Conservation (phyloP, 345 rosid genomes). For the Sonneratia alba region DNA sequence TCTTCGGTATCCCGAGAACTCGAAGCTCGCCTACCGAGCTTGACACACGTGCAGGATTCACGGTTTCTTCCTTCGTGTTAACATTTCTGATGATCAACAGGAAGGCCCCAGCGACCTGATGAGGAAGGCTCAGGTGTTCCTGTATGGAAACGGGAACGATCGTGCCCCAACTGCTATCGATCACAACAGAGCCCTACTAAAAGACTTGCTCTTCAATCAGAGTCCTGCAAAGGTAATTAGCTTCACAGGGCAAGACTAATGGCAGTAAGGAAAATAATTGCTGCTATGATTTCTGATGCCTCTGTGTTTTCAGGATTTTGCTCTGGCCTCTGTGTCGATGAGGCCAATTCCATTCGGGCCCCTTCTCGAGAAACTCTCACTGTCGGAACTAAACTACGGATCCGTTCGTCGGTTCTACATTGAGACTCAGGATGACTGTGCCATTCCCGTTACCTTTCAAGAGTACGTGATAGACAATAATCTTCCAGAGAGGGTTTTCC, state of each 20-base stretch:
- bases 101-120: slow-evolving; percentile 19
- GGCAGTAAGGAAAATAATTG: neutral
- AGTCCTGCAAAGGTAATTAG: slow-evolving; percentile 29
- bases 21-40: neutral
- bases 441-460: slow-evolving; percentile 38
- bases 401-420: slow-evolving; percentile 44
- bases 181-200: slow-evolving; percentile 19
- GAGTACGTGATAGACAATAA: slow-evolving; percentile 42
- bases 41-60: neutral
- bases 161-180: slow-evolving; percentile 35
- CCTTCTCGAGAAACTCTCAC: slow-evolving; percentile 28
- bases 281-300: neutral
- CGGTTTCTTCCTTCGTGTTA: neutral
- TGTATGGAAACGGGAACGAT: slow-evolving; percentile 31
- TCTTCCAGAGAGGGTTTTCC: slow-evolving; percentile 51
- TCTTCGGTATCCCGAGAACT: neutral
- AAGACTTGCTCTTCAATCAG: slow-evolving; percentile 29
- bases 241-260: neutral
- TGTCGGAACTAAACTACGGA: slow-evolving; percentile 42
- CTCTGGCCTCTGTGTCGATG: slow-evolving; percentile 34
- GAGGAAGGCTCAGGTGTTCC: slow-evolving; percentile 26
- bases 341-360: slow-evolving; percentile 35
- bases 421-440: slow-evolving; percentile 45
- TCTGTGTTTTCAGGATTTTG: slow-evolving; percentile 11
- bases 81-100: slow-evolving; percentile 14